Percentiles rank a stretch among this genome's conserved stretches.
Conservation (phyloP, 306 rosid species). For the Prinsepia uniflora region DNA sequence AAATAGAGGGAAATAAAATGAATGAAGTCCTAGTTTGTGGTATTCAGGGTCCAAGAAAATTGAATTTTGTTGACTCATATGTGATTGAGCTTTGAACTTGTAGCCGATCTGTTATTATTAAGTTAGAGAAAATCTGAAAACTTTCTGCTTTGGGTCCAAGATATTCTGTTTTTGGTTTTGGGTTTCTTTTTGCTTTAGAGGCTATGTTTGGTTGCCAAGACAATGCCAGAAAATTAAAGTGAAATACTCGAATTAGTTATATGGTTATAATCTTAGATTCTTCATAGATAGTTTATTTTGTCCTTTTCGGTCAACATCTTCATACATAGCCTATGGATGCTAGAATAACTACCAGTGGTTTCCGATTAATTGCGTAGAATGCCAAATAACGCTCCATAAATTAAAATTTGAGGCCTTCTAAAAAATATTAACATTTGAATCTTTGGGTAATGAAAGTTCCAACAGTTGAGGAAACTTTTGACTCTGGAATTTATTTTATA, state of each 20-base stretch:
- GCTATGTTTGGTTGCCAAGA: neutral
- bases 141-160: no score
- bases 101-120: neutral
- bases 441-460: neutral
- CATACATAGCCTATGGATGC: no score
- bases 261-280: neutral
- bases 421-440: neutral
- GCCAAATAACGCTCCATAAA: neutral
- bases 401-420: no score
- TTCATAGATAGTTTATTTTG: neutral
- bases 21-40: neutral
- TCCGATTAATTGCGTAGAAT: neutral
- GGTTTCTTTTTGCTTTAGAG: neutral
- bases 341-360: no score
- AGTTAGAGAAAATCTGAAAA: neutral
- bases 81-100: neutral
- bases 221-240: neutral
- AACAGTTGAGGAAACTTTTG: neutral
- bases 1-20: constrained; percentile 3
- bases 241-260: no score
- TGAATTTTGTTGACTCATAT: no score
- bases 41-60: neutral
- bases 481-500: neutral
- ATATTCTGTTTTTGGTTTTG: no score
- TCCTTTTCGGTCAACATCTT: no score